Evolutionary conservation across 768 basidiomycete species (phyloP), one percentile per base, ranked within the genome.

Genomic region (Auricularia sp.): DNA sequence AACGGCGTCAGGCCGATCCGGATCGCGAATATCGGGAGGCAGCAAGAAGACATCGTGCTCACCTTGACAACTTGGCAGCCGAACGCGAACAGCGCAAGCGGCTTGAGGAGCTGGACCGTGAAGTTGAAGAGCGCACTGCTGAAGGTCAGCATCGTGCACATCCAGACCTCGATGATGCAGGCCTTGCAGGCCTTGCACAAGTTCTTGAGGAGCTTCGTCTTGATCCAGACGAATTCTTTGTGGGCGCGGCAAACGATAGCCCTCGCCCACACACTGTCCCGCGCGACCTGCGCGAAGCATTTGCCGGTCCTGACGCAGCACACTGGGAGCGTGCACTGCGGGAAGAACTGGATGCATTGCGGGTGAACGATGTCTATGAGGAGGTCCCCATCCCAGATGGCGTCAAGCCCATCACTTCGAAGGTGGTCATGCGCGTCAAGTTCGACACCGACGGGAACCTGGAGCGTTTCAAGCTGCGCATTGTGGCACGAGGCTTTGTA

Each of bases 401-500:
- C 8, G 47, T 18, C 7, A 51, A 51, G 16, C 47, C 72, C 2
- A 71, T 77, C 58, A 66, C 65, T 2, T 67, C 67, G 13, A 66
- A 66, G 44, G 72, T 73, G 66, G 71, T 78, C 29, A 77, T 72
- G 64, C 65, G 63, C 0, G 42, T 68, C 3, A 79, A 77, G 65
- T 37, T 64, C 29, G 69, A 76, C 64, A 62, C 61, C 5, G 42
- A 68, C 36, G 76, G 74, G 3, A 59, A 67, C 10, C 66, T 72
- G 0, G 66, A 70, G 0, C 63, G 73, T 11, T 74, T 73, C 67
- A 82, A 82, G 67, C 76, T 75, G 0, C 71, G 75, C 0, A 73
- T 77, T 29, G 78, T 84, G 0, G 75, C 79, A 24, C 74, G 77
- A 62, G 81, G 82, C 0, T 80, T 73, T 67, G 67, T 77, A 33